Evolutionary conservation across 2,329 filamentous ascomycete species (phyloP), one percentile per base, ranked within the genome.

Genomic region (Ophiocordyceps polyrhachis-furcata): DNA sequence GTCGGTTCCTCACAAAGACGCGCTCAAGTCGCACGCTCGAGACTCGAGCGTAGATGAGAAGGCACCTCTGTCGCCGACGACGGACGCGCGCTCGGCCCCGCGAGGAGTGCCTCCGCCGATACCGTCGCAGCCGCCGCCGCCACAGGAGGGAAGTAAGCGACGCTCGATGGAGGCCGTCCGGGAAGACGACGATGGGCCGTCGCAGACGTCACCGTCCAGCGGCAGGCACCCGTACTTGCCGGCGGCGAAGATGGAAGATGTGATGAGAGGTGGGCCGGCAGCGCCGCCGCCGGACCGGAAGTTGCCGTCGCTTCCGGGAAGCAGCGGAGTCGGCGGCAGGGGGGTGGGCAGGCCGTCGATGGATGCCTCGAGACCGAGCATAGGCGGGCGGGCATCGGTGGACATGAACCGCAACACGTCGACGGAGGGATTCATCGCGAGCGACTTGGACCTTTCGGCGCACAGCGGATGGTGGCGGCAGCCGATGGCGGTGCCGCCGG

Each of bases 1-100:
- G n/a, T 81, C 85, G 11, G 86, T 77, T n/a, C 85, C 83, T 46
- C 86, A 94, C 61, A 95, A 93, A 62, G 89, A 94, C 63, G 88
- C 89, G 1, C 63, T 96, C 49, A 93, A 89, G 60, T 68, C 84
- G 9, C 86, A 93, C 59, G 75, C 73, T 8, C 75, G 81, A 45
- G 84, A 89, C 41, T 76, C 81, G 7, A 93, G 83, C 56, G 58
- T 83, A 45, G 86, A 93, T 49, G 79, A 82, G 46, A 76, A 71
- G 37, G 74, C 73, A 3, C 64, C 78, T n/a, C 68, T 71, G 47
- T 79, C 76, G 6, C 75, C 74, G 3, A 53, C 57, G 1, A 53
- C 59, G 5, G 70, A 69, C 41, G 61, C 58, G 41, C 64, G 8
- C 19, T 58, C 66, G 47, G 71, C 72, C 44, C 79, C 79, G 13